Conservation (phyloP, 2,329 filamentous ascomycete species). For the Aureobasidium lini region DNA sequence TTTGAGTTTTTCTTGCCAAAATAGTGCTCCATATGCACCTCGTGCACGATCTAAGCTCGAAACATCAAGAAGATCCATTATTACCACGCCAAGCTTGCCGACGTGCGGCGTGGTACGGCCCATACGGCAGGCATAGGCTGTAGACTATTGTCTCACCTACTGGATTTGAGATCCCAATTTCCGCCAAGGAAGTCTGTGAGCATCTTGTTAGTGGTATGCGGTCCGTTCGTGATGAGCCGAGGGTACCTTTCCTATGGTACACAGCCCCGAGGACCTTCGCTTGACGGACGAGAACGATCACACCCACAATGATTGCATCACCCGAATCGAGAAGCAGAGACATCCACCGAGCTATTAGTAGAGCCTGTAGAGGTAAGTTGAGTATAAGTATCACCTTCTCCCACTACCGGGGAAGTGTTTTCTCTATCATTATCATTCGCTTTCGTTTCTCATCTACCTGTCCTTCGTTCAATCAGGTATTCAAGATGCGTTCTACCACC, state of each 20-base stretch:
- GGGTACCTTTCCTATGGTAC: neutral
- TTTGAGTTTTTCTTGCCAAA: neutral
- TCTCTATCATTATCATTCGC: neutral
- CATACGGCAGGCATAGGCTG: neutral
- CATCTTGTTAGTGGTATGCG: neutral
- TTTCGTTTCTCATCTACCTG: slow-evolving; percentile 2
- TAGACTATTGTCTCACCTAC: slow-evolving; percentile 7
- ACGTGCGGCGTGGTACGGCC: neutral
- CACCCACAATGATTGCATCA: neutral
- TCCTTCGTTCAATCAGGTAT: slow-evolving; percentile 3
- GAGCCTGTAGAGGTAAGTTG: neutral
- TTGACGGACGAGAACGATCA: neutral
- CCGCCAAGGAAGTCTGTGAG: neutral
- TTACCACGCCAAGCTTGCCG: neutral
- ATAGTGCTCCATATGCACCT: slow-evolving; percentile 3
- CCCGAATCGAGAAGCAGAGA: neutral
- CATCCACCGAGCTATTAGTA: neutral
- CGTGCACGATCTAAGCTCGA: neutral
- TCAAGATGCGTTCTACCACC: slow-evolving; percentile 16
- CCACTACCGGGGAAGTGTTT: neutral
- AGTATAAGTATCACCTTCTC: slow-evolving; percentile 5
- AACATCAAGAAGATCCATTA: neutral
- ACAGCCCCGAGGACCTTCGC: neutral
- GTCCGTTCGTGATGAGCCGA: neutral
- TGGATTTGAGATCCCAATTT: slow-evolving; percentile 1